Evolutionary conservation across 2,329 filamentous ascomycete genomes (phyloP).

Genomic region (Paecilomyces sp.): DNA sequence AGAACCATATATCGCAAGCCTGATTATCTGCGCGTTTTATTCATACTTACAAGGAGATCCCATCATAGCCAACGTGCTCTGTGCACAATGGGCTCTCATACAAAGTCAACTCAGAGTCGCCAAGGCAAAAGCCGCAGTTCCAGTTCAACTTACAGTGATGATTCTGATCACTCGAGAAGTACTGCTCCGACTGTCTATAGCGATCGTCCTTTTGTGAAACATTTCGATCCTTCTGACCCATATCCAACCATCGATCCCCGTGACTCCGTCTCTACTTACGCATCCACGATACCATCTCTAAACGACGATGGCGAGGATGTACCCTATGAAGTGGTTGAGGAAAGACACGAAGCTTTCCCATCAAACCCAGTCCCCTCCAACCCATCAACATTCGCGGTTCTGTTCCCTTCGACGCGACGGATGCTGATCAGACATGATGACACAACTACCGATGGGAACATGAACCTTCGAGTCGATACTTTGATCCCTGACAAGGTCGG

Average conservation of each 20-base stretch:
- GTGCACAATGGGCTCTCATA: constrained; percentile 21
- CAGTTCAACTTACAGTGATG: constrained; percentile 30
- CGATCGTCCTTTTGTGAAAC: constrained; percentile 19
- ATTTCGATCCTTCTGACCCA: constrained; percentile 9
- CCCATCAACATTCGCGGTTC: constrained; percentile 70
- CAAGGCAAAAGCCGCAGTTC: constrained; percentile 22
- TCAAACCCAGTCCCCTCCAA: constrained; percentile 67
- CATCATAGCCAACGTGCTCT: constrained; percentile 1
- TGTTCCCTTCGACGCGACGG: constrained; percentile 79
- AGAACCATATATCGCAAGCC: not conserved
- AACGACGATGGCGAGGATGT: constrained; percentile 47
- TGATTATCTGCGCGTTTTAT: constrained; percentile 3
- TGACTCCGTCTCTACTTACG: constrained; percentile 70
- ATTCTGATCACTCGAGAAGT: constrained; percentile 31
- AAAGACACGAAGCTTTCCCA: constrained; percentile 53
- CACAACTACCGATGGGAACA: constrained; percentile 83
- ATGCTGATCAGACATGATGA: constrained; percentile 85
- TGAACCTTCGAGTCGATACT: constrained; percentile 89
- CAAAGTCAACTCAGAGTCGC: constrained; percentile 16
- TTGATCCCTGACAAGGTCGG: constrained; percentile 53
- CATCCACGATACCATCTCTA: constrained; percentile 61
- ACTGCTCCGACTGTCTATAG: constrained; percentile 34
- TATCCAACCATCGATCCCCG: constrained; percentile 26
- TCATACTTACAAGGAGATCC: not conserved
- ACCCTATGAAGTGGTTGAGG: constrained; percentile 43